Conservation (phyloP, 805 yeast species). For the Cyberlindnera nakhonratchasimensis region DNA sequence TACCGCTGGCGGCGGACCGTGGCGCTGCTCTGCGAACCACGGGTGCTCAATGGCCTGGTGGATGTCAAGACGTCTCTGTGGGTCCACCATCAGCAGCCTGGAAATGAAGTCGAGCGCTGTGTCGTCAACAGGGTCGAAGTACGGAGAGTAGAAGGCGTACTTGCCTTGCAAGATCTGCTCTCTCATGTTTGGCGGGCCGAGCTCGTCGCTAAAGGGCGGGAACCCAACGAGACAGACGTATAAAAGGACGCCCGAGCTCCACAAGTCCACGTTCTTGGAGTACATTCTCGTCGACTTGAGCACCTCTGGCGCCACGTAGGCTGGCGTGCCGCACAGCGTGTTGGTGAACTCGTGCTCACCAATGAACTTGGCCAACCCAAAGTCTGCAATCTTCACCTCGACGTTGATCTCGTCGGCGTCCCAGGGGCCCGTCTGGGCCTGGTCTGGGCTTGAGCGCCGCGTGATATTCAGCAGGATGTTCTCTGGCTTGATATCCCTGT, state of each 20-base stretch:
- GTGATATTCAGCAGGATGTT: constrained; percentile 55
- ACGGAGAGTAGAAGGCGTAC: constrained; percentile 74
- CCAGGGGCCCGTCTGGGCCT: constrained; percentile 38
- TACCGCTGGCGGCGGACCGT: constrained; percentile 9
- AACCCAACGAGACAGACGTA: constrained; percentile 82
- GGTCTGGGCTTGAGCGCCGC: constrained; percentile 34
- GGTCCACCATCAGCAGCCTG: constrained; percentile 58
- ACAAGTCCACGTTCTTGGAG: constrained; percentile 70
- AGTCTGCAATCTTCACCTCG: constrained; percentile 75
- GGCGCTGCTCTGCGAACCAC: constrained; percentile 52
- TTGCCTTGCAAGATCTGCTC: constrained; percentile 67
- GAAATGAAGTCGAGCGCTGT: constrained; percentile 63
- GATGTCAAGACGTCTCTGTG: constrained; percentile 73
- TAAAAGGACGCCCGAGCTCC: constrained; percentile 78
- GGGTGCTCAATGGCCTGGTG: constrained; percentile 84
- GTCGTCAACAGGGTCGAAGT: constrained; percentile 72
- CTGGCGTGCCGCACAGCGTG: constrained; percentile 83
- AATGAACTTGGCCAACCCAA: constrained; percentile 61
- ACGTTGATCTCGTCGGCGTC: constrained; percentile 55
- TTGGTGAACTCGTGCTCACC: constrained; percentile 73
- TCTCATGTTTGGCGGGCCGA: constrained; percentile 75
- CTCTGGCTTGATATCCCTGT: constrained; percentile 79
- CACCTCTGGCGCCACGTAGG: constrained; percentile 84
- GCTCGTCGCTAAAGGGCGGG: constrained; percentile 80
- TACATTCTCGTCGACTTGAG: constrained; percentile 50